A percentile compares a stretch with the other conserved stretches of the same genome.
Conservation (phyloP, 2,329 filamentous ascomycete genomes). For the Exophiala oligosperma region DNA sequence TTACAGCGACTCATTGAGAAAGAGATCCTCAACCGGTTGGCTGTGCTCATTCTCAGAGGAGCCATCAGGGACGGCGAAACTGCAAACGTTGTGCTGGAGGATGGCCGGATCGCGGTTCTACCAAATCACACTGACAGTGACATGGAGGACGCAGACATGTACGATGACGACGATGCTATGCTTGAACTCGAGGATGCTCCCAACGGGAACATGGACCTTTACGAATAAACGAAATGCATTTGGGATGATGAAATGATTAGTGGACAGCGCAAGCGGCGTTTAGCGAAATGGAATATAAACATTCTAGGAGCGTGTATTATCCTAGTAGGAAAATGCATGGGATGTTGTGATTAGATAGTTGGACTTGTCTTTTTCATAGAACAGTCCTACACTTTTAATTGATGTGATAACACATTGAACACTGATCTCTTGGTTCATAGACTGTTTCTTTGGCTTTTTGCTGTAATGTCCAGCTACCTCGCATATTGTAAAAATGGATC, state of each 20-base stretch:
- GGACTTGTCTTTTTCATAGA: background rate
- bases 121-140: slow-evolving; percentile 73
- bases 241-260: background rate
- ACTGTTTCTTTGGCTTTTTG: background rate
- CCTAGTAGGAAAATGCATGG: background rate
- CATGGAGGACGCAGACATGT: slow-evolving; percentile 68
- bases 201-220: slow-evolving; percentile 59
- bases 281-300: background rate
- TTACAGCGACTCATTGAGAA: slow-evolving; percentile 90
- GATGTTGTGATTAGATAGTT: background rate
- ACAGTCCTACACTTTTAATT: background rate
- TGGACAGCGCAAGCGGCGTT: slow-evolving; percentile 3
- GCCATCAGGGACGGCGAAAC: slow-evolving; percentile 81
- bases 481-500: no score
- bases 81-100: slow-evolving; percentile 74
- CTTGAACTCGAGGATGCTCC: slow-evolving; percentile 65
- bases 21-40: slow-evolving; percentile 91
- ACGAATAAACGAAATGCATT: slow-evolving; percentile 46
- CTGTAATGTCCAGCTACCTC: no score
- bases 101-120: slow-evolving; percentile 69
- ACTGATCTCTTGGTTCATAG: background rate
- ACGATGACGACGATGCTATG: slow-evolving; percentile 72
- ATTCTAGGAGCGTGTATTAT: background rate
- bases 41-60: slow-evolving; percentile 85
- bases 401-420: background rate